These are phyloP conservation scores for Oryza rufipogon DNA, from an alignment of 176 grass and related monocot genomes.

Conservation along the genomic window DNA sequence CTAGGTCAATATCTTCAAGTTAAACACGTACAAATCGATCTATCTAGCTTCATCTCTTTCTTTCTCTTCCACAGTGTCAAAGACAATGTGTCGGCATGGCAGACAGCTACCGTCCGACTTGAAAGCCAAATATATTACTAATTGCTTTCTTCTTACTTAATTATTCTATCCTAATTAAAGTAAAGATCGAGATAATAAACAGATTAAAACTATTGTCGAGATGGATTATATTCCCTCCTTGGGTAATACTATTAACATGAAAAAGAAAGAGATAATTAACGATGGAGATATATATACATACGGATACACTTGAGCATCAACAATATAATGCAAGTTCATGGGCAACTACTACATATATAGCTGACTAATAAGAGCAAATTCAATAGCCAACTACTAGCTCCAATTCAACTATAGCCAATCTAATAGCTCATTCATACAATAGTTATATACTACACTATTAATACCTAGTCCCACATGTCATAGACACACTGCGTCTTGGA, in stretches of 20 bases:
- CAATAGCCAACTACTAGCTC: no score
- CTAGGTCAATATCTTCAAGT: not conserved
- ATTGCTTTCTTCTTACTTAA: not conserved
- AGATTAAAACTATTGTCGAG: not conserved
- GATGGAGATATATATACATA: not conserved
- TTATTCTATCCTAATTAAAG: not conserved
- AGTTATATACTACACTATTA: no score
- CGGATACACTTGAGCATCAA: not conserved
- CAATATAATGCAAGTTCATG: not conserved
- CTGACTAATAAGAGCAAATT: not conserved
- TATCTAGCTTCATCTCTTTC: not conserved
- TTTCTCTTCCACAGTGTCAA: not conserved
- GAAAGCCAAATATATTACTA: not conserved
- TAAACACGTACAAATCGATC: not conserved
- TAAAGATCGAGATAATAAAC: not conserved
- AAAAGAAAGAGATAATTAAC: not conserved
- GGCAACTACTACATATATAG: not conserved
- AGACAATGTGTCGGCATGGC: conserved; percentile 24
- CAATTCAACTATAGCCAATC: no score
- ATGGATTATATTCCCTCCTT: not conserved
- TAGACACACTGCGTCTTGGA: no score
- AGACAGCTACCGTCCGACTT: not conserved
- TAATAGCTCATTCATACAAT: no score
- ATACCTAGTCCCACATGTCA: no score
- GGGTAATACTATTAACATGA: not conserved